Base-by-base conservation (phyloP, 257 asterid genomes). In the Gynochthodes officinalis region DNA sequence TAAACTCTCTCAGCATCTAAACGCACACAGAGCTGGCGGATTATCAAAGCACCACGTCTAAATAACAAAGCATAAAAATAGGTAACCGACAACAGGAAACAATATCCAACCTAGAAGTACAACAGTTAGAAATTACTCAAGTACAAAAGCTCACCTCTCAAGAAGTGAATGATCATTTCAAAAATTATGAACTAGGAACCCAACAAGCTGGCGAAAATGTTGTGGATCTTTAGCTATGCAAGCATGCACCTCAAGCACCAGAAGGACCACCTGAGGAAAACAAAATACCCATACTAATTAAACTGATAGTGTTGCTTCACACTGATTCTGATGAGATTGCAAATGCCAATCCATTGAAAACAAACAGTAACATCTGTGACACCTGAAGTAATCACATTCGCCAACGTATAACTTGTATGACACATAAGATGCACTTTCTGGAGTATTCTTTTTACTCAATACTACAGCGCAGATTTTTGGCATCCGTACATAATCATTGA, bases 231-330 rank as follows among this genome's bases (percentile, higher is more conserved):
- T 77, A 73, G 99, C 99, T 72, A 95, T 95, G 85, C 97, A 84
- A 50, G 99, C 99, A 82, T 95, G 99, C 80, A 95, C 97, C 79
- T 95, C 93, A 75, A 95, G 97, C 75, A 86, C 98, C 89, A 92
- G 81, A 75, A 95, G 97, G 73, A 92, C 99, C 35, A 95, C 99
- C 99, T 95, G 84, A 19, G 73, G 60, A 18, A 28, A 25, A 33
- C 35, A 48, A 23, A 14, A 54, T 58, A 48, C 32, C 44, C 71
- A 54, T 12, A 19, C 11, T 35, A 40, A 14, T 35, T 10, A 44
- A 67, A 60, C 52, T 37, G 14, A 52, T 27, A 28, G 15, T 30
- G 72, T 60, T 70, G 28, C 52, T 49, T 33, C 67, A 30, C 19
- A 43, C 18, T 63, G 12, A 19, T 37, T 15, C 25, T 67, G 57